Evolutionary conservation across 83 land plant genomes (phyloP).

Genomic region (Picea abies): DNA sequence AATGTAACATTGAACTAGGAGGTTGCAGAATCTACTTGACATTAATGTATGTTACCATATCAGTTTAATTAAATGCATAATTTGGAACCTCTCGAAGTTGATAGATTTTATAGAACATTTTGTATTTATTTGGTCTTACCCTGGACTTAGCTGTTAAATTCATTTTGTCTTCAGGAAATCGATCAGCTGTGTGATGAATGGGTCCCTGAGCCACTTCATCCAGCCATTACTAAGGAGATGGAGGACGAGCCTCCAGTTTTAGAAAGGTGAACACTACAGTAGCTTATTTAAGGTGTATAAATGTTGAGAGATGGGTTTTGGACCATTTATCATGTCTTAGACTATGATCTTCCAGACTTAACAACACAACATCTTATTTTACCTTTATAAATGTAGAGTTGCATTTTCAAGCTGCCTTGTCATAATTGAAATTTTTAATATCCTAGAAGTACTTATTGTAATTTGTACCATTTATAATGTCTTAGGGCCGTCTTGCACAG

Average conservation of each 20-base stretch:
- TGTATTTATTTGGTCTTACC: background rate
- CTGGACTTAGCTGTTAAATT: background rate
- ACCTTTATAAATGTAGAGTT: background rate
- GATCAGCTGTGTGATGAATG: too few relatives aligned
- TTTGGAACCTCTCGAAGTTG: background rate
- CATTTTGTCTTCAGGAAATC: background rate
- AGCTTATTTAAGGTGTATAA: background rate
- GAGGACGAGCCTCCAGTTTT: too few relatives aligned
- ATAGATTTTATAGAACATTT: background rate
- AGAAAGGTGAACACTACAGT: background rate
- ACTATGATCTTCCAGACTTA: too few relatives aligned
- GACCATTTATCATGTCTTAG: too few relatives aligned
- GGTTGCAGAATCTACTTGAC: constrained; percentile 6
- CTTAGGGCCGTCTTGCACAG: too few relatives aligned
- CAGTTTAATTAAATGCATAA: background rate
- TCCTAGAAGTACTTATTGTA: too few relatives aligned
- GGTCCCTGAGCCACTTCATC: too few relatives aligned
- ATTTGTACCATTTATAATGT: too few relatives aligned
- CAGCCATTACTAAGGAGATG: too few relatives aligned
- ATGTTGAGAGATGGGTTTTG: background rate
- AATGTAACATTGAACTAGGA: background rate
- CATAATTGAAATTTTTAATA: background rate
- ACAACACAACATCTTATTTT: background rate
- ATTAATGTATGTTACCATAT: background rate
- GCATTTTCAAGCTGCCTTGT: background rate